A percentile compares a stretch with the other conserved stretches of the same genome.
These are phyloP conservation scores for Trypanosomatidae sp. DNA, from an alignment of 208 protist genomes.

Conservation along the genomic window DNA sequence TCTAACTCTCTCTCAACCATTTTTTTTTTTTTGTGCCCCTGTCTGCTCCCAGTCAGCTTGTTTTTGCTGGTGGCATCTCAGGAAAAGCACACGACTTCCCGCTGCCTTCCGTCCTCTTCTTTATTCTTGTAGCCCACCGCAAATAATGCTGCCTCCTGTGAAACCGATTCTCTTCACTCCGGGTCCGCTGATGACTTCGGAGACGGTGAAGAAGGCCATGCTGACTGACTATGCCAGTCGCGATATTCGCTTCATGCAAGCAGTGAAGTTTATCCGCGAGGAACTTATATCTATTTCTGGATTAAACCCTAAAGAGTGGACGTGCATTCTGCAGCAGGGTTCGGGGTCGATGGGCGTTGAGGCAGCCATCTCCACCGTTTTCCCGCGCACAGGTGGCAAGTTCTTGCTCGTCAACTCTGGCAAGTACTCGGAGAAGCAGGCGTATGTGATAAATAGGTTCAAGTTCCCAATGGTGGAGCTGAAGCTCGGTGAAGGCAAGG, in stretches of 20 bases:
- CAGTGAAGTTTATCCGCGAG: constrained; percentile 65
- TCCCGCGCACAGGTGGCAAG: constrained; percentile 55
- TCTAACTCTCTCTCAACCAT: not conserved
- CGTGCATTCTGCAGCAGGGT: constrained; percentile 76
- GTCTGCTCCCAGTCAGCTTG: not conserved
- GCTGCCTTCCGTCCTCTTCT: not conserved
- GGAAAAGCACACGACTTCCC: not conserved
- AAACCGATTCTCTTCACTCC: constrained; percentile 83
- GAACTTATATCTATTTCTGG: constrained; percentile 52
- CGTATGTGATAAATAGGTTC: constrained; percentile 52
- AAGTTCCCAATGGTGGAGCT: constrained; percentile 51
- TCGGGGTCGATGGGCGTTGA: constrained; percentile 87
- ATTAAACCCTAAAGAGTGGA: constrained; percentile 54
- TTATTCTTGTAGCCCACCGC: not conserved
- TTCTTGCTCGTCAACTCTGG: constrained; percentile 83
- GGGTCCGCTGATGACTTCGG: constrained; percentile 78
- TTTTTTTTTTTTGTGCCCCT: not conserved
- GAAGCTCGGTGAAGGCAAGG: constrained; percentile 60
- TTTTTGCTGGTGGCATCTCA: not conserved
- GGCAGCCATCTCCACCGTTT: constrained; percentile 66
- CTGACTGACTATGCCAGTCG: constrained; percentile 80
- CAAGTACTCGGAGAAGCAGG: constrained; percentile 86
- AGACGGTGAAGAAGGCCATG: constrained; percentile 79
- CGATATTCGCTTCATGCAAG: constrained; percentile 74
- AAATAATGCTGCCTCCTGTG: constrained; percentile 10